Base-by-base conservation (phyloP, 768 basidiomycete species). In the Inosperma sp. region DNA sequence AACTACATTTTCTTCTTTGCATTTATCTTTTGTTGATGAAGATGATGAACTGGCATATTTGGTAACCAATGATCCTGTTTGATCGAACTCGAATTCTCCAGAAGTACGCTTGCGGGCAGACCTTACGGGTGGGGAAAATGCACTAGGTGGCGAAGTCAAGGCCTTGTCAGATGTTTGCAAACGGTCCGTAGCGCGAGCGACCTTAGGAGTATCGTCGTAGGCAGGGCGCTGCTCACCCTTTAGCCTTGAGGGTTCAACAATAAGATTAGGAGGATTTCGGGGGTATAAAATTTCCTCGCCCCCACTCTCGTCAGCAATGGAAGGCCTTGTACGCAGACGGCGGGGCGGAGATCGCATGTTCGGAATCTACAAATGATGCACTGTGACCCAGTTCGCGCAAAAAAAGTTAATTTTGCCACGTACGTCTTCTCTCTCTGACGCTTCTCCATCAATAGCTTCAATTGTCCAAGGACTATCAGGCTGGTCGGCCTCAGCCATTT, bases 271-370 rank as follows among this genome's bases (percentile, higher is more conserved):
- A 7, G 65, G 51, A 54, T 86, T 81, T 50, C 88, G 84, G 33
- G 89, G 88, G 66, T 93, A 93, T 22, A 93, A 70, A 53, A 93
- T 92, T 66, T 93, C 90, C 67, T 93, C 90, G 34, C 90, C 89
- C 4, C 90, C 90, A 60, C 89, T 92, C 67, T 92, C 90, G 56
- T 88, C 85, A 7, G 86, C 79, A 52, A 81, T 75, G 1, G 88
- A 92, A 50, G 80, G 80, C 26, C 77, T 76, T 37, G 71, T 62
- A 37, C 85, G 81, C 47, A 87, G 67, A 9, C 78, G 65, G 7
- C 78, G 79, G 27, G 75, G 63, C 34, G 75, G 61, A 7, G 71
- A 65, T 42, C 74, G 70, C 33, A 77, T 56, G 42, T 80, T 76
- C 27, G 67, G 59, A 41, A 65, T 65, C 79, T 84, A 58, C 33